These are phyloP conservation scores for Priceomyces medius DNA, from an alignment of 805 yeast genomes.

Conservation along the genomic window DNA sequence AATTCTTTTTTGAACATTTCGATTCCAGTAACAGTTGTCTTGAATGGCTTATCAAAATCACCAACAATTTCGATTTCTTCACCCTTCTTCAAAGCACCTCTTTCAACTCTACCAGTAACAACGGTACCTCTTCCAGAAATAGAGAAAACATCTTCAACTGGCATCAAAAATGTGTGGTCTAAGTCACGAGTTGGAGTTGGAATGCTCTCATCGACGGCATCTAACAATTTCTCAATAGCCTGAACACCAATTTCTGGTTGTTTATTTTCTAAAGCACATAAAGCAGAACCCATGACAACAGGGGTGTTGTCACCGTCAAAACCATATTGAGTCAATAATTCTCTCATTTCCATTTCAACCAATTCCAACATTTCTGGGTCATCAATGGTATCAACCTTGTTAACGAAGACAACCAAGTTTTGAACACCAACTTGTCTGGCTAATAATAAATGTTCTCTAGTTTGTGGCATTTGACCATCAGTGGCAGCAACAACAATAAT, in stretches of 20 bases:
- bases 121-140: slow-evolving; percentile 99
- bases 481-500: slow-evolving; percentile 98
- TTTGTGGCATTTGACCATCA: slow-evolving; percentile 99
- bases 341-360: slow-evolving; percentile 99
- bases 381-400: slow-evolving; percentile 96
- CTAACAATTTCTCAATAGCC: slow-evolving; percentile 79
- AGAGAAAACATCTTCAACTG: slow-evolving; percentile 95
- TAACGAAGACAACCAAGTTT: slow-evolving; percentile 93
- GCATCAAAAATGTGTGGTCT: slow-evolving; percentile 95
- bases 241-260: slow-evolving; percentile 89
- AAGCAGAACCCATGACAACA: slow-evolving; percentile 97
- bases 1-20: slow-evolving; percentile 99
- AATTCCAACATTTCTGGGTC: slow-evolving; percentile 99
- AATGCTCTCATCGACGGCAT: slow-evolving; percentile 88
- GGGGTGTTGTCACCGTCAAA: slow-evolving; percentile 99
- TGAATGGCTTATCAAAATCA: slow-evolving; percentile 77
- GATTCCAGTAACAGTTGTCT: slow-evolving; percentile 95
- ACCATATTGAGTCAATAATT: slow-evolving; percentile 83
- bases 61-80: slow-evolving; percentile 98
- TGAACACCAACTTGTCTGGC: slow-evolving; percentile 99
- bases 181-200: slow-evolving; percentile 97
- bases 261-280: slow-evolving; percentile 88
- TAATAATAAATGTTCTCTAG: slow-evolving; percentile 96
- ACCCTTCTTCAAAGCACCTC: slow-evolving; percentile 97
- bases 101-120: slow-evolving; percentile 98